Evolutionary conservation across 2,329 filamentous ascomycete species (phyloP).

Genomic region (Aspergillus quadrilineatus): DNA sequence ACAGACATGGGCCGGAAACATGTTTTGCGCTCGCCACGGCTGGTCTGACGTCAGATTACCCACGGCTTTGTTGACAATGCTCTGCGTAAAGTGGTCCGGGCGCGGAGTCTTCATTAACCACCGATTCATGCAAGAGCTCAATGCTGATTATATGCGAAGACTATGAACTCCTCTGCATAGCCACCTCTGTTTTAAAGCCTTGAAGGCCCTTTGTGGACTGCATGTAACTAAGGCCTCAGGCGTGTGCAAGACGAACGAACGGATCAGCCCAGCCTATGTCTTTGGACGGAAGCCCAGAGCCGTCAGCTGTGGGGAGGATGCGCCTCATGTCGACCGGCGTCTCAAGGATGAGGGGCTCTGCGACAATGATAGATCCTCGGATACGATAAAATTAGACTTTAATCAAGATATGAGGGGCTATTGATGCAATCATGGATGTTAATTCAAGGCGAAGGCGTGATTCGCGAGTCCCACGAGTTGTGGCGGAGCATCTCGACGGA

Average conservation of each 20-base stretch:
- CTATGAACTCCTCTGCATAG: not conserved
- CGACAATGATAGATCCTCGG: not conserved
- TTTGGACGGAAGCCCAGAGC: constrained; percentile 3
- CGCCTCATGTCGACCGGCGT: constrained; percentile 15
- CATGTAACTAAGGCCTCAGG: not conserved
- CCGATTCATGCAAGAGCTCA: constrained; percentile 2
- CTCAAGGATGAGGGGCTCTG: constrained; percentile 20
- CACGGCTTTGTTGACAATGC: not conserved
- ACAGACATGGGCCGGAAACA: not conserved
- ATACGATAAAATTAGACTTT: not conserved
- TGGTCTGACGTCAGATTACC: constrained; percentile 11
- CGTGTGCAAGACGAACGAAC: not conserved
- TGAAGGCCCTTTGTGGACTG: not conserved
- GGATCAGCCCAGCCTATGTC: not conserved
- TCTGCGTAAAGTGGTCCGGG: not conserved
- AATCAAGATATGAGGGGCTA: constrained; percentile 2
- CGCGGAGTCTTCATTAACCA: not conserved
- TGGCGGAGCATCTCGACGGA: constrained; percentile 6
- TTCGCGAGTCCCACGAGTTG: constrained; percentile 5
- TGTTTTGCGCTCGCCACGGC: not conserved
- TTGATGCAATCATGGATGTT: constrained; percentile 4
- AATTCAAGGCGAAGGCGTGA: not conserved
- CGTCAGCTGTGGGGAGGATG: constrained; percentile 1
- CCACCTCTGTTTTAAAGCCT: not conserved
- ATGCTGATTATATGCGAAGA: not conserved